Conservation (phyloP, 23 red algal species). For the Chondrus crispus region DNA sequence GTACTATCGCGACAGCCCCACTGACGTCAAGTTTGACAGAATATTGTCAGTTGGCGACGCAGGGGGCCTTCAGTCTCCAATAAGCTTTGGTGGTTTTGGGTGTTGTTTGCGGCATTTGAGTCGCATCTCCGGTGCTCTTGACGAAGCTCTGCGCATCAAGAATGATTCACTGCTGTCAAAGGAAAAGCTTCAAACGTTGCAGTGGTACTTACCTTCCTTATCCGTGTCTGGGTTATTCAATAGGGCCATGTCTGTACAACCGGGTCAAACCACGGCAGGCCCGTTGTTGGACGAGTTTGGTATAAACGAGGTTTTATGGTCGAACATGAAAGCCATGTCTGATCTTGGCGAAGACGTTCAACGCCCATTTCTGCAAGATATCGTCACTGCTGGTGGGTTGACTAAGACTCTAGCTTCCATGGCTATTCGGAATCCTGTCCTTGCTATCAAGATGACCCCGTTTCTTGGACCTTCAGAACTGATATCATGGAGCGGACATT, state of each 20-base stretch:
- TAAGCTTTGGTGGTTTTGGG: constrained; percentile 96
- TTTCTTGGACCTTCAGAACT: constrained; percentile 58
- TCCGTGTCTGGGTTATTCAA: constrained; percentile 88
- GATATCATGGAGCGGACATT: constrained; percentile 53
- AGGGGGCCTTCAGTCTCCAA: constrained; percentile 80
- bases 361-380: constrained; percentile 82
- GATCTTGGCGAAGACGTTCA: constrained; percentile 51
- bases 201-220: constrained; percentile 77
- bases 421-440: constrained; percentile 28
- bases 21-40: constrained; percentile 49
- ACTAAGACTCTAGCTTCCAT: constrained; percentile 63
- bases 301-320: constrained; percentile 52
- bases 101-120: constrained; percentile 80
- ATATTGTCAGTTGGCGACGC: constrained; percentile 81
- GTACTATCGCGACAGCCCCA: constrained; percentile 52
- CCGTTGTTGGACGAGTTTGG: constrained; percentile 47
- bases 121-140: constrained; percentile 53
- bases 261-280: constrained; percentile 46
- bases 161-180: constrained; percentile 40
- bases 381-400: constrained; percentile 69
- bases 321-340: constrained; percentile 72
- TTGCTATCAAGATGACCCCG: constrained; percentile 40
- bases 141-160: constrained; percentile 44
- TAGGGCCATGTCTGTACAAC: constrained; percentile 73
- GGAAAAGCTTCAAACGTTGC: constrained; percentile 37